phyloP scores from a whole-genome alignment of 2,329 filamentous ascomycete species.

The Diplocarpon mali region DNA sequence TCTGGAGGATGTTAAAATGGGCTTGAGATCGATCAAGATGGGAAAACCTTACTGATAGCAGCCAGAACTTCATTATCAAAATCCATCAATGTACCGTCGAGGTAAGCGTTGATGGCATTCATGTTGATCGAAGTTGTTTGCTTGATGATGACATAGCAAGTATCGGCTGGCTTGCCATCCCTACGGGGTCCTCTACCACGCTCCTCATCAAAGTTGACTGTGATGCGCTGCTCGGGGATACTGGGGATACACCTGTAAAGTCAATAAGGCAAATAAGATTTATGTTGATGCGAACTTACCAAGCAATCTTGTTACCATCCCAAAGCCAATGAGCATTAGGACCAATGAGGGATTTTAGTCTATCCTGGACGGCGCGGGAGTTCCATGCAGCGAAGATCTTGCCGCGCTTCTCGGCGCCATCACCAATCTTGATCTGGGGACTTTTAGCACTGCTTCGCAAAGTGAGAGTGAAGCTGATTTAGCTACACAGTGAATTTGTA shows the following conservation, averaged over 20 bases:
- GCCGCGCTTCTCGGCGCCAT: constrained; percentile 47
- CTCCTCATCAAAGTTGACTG: constrained; percentile 64
- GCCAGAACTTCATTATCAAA: constrained; percentile 63
- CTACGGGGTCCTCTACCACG: constrained; percentile 27
- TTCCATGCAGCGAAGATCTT: constrained; percentile 70
- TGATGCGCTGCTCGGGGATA: constrained; percentile 41
- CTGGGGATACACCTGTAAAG: constrained; percentile 27
- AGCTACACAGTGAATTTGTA: background rate
- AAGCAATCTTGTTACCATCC: constrained; percentile 78
- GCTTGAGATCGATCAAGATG: background rate
- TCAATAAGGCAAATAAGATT: constrained; percentile 2
- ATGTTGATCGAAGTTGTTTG: constrained; percentile 61
- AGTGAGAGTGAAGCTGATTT: background rate
- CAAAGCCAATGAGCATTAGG: constrained; percentile 49
- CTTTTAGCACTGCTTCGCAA: background rate
- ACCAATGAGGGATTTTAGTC: constrained; percentile 36
- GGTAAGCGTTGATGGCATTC: constrained; percentile 51
- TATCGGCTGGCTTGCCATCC: constrained; percentile 27
- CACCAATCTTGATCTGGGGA: constrained; percentile 51
- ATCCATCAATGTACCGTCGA: constrained; percentile 41
- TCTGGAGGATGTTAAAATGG: constrained; percentile 30
- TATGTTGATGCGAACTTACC: constrained; percentile 40
- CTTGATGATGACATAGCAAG: constrained; percentile 50
- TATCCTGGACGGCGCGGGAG: constrained; percentile 45
- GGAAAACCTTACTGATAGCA: constrained; percentile 51